Conservation (phyloP, 2,329 filamentous ascomycete species). For the Penicillium rolfsii region DNA sequence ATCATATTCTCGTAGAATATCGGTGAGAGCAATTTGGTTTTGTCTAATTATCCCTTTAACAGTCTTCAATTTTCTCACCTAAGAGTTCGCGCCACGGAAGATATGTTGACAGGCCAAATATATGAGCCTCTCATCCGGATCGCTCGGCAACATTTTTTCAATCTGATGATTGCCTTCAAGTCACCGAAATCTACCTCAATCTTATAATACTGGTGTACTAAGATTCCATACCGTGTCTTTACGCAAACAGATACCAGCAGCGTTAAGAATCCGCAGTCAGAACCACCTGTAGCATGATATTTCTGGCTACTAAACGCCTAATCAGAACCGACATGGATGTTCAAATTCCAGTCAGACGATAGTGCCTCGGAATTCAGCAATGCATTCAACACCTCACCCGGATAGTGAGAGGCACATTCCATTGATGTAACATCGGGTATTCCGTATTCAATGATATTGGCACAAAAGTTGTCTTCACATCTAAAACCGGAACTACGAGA, state of each 20-base stretch:
- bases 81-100: slow-evolving; percentile 9
- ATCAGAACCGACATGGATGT: background rate
- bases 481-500: background rate
- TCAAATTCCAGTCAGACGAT: background rate
- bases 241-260: background rate
- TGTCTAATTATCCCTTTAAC: background rate
- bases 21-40: background rate
- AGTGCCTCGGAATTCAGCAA: background rate
- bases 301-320: background rate
- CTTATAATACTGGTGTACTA: background rate
- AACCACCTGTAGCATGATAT: slow-evolving; percentile 1
- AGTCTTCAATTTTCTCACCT: background rate
- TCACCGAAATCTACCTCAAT: background rate
- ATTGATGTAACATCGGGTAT: background rate
- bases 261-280: background rate
- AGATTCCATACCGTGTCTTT: background rate
- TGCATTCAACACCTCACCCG: too few species aligned
- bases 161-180: background rate
- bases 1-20: background rate
- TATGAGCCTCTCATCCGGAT: slow-evolving; percentile 12
- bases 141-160: background rate
- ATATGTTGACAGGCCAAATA: slow-evolving; percentile 11
- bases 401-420: background rate
- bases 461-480: background rate
- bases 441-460: background rate